Conservation (phyloP, 108 stramenopile genomes). For the Nitzschia sp. region DNA sequence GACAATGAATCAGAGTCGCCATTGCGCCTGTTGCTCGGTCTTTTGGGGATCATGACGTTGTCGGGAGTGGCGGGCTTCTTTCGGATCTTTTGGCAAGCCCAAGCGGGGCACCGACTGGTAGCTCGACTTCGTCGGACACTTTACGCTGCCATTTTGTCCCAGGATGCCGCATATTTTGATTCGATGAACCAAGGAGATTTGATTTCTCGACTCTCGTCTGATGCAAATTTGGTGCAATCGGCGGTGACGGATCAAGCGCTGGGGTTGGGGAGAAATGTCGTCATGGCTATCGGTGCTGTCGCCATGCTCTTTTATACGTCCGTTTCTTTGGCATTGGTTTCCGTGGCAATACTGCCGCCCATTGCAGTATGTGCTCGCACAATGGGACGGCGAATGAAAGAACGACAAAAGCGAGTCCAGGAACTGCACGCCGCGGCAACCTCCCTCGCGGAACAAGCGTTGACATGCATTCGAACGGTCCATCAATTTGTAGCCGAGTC, state of each 20-base stretch:
- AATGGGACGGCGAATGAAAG: slow-evolving; percentile 44
- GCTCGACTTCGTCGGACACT: slow-evolving; percentile 43
- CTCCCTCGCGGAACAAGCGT: slow-evolving; percentile 71
- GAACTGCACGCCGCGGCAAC: slow-evolving; percentile 81
- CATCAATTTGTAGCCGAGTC: slow-evolving; percentile 66
- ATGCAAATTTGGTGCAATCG: slow-evolving; percentile 57
- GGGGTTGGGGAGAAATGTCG: slow-evolving; percentile 37
- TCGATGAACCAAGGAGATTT: slow-evolving; percentile 53
- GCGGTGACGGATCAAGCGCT: slow-evolving; percentile 67
- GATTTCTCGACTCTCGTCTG: slow-evolving; percentile 59
- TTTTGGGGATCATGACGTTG: background rate
- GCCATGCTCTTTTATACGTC: slow-evolving; percentile 65
- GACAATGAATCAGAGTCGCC: background rate
- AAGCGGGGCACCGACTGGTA: slow-evolving; percentile 72
- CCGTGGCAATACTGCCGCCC: slow-evolving; percentile 65
- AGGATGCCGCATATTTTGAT: slow-evolving; percentile 73
- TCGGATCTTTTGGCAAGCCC: slow-evolving; percentile 49
- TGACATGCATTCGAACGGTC: slow-evolving; percentile 80
- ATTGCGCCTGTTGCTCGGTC: background rate
- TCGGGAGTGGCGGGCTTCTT: slow-evolving; percentile 8
- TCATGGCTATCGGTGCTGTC: slow-evolving; percentile 55
- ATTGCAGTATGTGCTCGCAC: slow-evolving; percentile 53
- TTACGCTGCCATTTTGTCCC: slow-evolving; percentile 50
- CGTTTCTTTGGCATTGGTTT: slow-evolving; percentile 56
- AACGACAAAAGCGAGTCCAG: slow-evolving; percentile 64